Conservation (phyloP, 2,329 filamentous ascomycete species). For the Parasarocladium wereldwijsianum region DNA sequence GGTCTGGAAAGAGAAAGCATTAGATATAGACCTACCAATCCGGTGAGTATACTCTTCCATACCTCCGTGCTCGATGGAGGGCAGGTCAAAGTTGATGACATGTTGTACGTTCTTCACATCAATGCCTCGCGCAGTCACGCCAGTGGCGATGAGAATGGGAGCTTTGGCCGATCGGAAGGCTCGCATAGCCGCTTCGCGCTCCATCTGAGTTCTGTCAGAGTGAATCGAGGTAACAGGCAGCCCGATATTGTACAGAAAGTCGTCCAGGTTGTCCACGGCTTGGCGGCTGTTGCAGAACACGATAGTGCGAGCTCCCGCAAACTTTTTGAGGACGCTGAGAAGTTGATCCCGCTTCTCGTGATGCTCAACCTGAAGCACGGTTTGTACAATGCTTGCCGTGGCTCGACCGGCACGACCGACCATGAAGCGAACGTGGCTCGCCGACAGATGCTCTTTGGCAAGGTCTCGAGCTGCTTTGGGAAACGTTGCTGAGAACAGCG, state of each 20-base stretch:
- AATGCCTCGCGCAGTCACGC: slow-evolving; percentile 74
- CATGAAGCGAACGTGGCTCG: slow-evolving; percentile 63
- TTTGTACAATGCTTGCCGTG: slow-evolving; percentile 70
- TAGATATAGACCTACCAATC: slow-evolving; percentile 49
- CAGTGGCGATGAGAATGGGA: slow-evolving; percentile 76
- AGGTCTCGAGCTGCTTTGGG: slow-evolving; percentile 64
- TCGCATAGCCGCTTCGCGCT: slow-evolving; percentile 85
- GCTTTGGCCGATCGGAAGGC: slow-evolving; percentile 61
- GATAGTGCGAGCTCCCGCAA: slow-evolving; percentile 63
- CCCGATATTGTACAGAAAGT: slow-evolving; percentile 66
- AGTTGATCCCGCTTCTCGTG: slow-evolving; percentile 55
- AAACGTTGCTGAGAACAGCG: slow-evolving; percentile 94
- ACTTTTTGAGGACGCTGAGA: slow-evolving; percentile 54
- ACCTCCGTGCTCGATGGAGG: slow-evolving; percentile 59
- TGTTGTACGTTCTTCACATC: slow-evolving; percentile 79
- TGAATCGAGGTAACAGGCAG: slow-evolving; percentile 84
- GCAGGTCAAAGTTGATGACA: slow-evolving; percentile 88
- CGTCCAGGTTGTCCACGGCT: slow-evolving; percentile 71
- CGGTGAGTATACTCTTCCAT: slow-evolving; percentile 91
- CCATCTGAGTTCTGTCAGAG: slow-evolving; percentile 69
- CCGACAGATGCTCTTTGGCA: slow-evolving; percentile 60
- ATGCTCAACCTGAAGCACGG: slow-evolving; percentile 52
- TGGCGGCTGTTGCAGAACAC: slow-evolving; percentile 80
- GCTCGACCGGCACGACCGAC: slow-evolving; percentile 79
- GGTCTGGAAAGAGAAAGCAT: slow-evolving; percentile 2